A percentile compares a stretch with the other conserved stretches of the same genome.
These are phyloP conservation scores for Balamuthia mandrillaris DNA, from an alignment of 208 protist genomes.

Conservation along the genomic window DNA sequence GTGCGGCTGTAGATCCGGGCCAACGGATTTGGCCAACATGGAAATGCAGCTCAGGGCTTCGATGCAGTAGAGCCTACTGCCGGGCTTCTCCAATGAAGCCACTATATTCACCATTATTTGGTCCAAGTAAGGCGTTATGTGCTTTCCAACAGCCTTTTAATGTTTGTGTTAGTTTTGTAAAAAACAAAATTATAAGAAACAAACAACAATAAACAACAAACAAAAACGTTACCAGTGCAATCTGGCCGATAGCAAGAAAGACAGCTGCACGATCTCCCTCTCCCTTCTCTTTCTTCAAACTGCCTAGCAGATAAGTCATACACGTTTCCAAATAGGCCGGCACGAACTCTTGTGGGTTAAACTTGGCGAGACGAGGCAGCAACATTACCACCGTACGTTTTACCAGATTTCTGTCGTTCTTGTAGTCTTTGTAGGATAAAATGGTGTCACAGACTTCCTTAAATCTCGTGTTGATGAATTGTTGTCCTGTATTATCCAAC, in stretches of 20 bases:
- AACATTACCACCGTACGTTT: conserved; percentile 61
- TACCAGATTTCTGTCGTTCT: conserved; percentile 55
- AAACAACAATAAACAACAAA: neutral
- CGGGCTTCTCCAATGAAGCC: conserved; percentile 22
- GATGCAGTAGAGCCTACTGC: conserved; percentile 29
- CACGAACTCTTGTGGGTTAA: conserved; percentile 43
- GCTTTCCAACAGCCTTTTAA: conserved; percentile 26
- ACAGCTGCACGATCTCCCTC: conserved; percentile 41
- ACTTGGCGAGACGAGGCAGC: conserved; percentile 64
- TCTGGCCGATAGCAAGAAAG: conserved; percentile 64
- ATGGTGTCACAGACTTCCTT: conserved; percentile 61
- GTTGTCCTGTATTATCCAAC: conserved; percentile 52
- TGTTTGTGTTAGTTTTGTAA: neutral
- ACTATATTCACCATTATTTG: conserved; percentile 44
- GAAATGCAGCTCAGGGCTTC: conserved; percentile 63
- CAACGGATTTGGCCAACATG: conserved; percentile 62
- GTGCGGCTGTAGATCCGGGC: conserved; percentile 19
- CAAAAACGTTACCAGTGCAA: conserved; percentile 52
- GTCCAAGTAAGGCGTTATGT: conserved; percentile 61
- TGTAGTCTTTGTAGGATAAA: conserved; percentile 56
- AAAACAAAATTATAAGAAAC: neutral
- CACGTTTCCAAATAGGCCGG: conserved; percentile 33
- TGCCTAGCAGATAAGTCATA: conserved; percentile 12
- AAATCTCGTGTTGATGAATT: conserved; percentile 55
- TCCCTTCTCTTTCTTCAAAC: neutral